Base-by-base conservation (phyloP, 2,329 filamentous ascomycete species). In the Mycosphaerella sp. region DNA sequence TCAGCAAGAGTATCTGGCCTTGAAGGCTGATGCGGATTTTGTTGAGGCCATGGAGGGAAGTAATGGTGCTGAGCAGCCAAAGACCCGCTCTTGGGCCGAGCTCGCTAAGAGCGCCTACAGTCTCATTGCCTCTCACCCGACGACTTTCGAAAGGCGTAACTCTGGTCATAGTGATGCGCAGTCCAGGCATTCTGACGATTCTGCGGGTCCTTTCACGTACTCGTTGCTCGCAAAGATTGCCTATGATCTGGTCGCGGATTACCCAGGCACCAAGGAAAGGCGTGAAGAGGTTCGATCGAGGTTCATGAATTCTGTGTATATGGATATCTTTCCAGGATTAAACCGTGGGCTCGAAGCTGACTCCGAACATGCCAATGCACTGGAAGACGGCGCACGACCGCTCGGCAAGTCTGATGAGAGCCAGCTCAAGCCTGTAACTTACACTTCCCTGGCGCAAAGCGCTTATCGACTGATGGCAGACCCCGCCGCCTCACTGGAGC, bases 11-110 rank as follows among this genome's bases (percentile, higher is more conserved):
- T 42, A 49, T 36, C 30, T 49, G 12, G 45, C 45, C 14, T 35
- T 49, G 27, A 27, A 49, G 30, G 45, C 45, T n/a, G 45, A 49
- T 36, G 39, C 42, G 9, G 45, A 49, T 2, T 49, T 49, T 25
- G 16, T 49, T n/a, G 16, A 28, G 14, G 6, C 14, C 5, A 13
- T 42, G 7, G 18, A 28, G 13, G 25, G n/a, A 7, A 7, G 16
- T 9, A 18, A 21, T 5, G 17, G 14, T 10, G 9, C 37, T 12
- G 16, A 18, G 16, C 21, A n/a, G 17, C 28, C 45, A 18, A 49
- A 16, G 27, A 10, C 16, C 7, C 39, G 39, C 17, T 41, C 37
- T 14, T 36, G 39, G 39, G 16, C 45, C 21, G 45, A 49, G 17
- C 45, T 49, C 17, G 45, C 45, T 6, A 49, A 25, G 34, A 35